Conservation (phyloP, 306 rosid species). For the Castanea mollissima region DNA sequence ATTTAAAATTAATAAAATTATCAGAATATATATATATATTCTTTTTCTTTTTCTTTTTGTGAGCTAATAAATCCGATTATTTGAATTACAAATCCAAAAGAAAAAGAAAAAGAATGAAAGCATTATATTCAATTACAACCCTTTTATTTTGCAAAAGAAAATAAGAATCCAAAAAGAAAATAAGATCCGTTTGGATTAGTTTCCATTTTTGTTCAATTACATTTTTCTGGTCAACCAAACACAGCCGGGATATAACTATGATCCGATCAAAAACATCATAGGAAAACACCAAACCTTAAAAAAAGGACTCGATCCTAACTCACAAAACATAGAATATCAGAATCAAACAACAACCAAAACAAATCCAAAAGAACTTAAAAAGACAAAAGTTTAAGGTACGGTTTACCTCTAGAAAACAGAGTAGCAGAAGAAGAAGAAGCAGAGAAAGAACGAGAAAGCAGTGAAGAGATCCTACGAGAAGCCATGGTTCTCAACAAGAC, state of each 20-base stretch:
- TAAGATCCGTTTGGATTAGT: background rate
- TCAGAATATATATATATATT: background rate
- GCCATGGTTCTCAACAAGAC: slow-evolving; percentile 42
- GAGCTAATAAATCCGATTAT: no score
- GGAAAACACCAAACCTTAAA: background rate
- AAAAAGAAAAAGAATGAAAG: no score
- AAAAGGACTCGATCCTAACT: background rate
- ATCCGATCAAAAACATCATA: background rate
- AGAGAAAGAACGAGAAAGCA: slow-evolving; percentile 53
- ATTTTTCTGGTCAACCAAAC: background rate
- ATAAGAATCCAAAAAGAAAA: background rate
- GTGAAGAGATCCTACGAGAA: slow-evolving; percentile 41
- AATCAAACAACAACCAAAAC: background rate
- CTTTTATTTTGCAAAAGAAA: no score
- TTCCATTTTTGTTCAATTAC: background rate
- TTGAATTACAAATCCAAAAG: no score
- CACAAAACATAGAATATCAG: background rate
- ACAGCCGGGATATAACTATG: background rate
- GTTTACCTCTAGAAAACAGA: slow-evolving; percentile 44
- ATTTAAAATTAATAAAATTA: no score
- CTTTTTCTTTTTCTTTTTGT: no score
- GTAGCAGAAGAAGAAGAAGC: slow-evolving; percentile 45
- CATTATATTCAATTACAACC: no score
- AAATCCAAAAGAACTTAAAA: no score
- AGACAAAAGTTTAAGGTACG: background rate